Base-by-base conservation (phyloP, 164 flowering plant genomes). In the Annona cherimola region DNA sequence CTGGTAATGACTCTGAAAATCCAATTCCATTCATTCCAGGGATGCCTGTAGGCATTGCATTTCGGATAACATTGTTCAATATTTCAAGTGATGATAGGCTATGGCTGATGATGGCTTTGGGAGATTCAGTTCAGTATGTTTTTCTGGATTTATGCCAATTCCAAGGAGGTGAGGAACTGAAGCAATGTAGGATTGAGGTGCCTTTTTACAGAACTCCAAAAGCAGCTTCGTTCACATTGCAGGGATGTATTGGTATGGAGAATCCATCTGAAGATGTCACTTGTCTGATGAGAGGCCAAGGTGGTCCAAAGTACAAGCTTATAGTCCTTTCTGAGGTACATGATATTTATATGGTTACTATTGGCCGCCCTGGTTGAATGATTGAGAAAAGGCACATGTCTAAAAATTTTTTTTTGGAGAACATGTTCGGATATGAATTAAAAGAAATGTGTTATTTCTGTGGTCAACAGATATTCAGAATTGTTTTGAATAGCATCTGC, bases 11-110 rank as follows among this genome's bases (percentile, higher is more conserved):
- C 75, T 82, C 86, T 71, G 88, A 83, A 68, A 84, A 84, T 65
- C 96, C 93, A 72, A 75, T 88, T 63, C 76, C 76, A 55, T 94
- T 87, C 70, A 74, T 90, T 71, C 14, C 89, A 44, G 92, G 97
- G 61, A 74, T 94, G 60, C 96, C 97, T 61, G 90, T 84, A 46
- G 87, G 89, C 60, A 80, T 94, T 45, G 80, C 84, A 5, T 80
- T 86, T 45, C 81, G 80, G 42, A 85, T 92, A 61, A 81, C 81
- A 9, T 77, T 94, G 79, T 81, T 79, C 66, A 87, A 90, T 71
- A 40, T 88, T 44, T 70, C 76, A 4, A 72, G 69, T 42, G 82
- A 83, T 65, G 78, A 66, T 42, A 84, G 79, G 73, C 69, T 94
- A 77, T 92, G 98, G 96, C 67, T 94, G 16, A 79, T 54, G 74